A percentile compares a stretch with the other conserved stretches of the same genome.
phyloP scores from a whole-genome alignment of 163 green algal genomes.

The Scenedesmus sp. region DNA sequence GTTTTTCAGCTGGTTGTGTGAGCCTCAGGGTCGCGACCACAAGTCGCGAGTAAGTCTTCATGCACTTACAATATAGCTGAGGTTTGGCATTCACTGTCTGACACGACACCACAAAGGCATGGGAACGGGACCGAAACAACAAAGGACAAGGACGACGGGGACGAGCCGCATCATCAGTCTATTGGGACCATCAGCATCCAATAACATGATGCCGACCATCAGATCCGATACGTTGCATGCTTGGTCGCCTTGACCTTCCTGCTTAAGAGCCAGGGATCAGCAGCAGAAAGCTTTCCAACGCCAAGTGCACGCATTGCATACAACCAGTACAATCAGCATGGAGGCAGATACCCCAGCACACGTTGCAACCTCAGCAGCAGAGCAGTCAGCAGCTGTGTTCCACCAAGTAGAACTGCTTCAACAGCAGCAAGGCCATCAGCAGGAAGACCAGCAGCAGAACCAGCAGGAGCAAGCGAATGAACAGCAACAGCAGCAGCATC shows the following conservation, averaged over 20 bases:
- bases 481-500: not conserved
- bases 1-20: not conserved
- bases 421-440: not conserved
- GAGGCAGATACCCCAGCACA: not conserved
- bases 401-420: not conserved
- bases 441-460: not conserved
- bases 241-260: not conserved
- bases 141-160: slow-evolving; percentile 5
- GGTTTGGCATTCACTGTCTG: no score
- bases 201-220: not conserved
- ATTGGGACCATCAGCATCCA: not conserved
- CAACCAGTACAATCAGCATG: not conserved
- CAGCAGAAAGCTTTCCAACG: not conserved
- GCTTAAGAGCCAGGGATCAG: not conserved
- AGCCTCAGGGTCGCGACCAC: not conserved
- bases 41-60: no score
- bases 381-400: not conserved
- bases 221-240: not conserved
- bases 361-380: not conserved
- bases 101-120: no score
- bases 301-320: not conserved
- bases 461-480: not conserved
- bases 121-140: not conserved
- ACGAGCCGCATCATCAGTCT: not conserved
- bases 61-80: no score